Evolutionary conservation across 768 basidiomycete species (phyloP).

Genomic region (Amanita fuliginea): DNA sequence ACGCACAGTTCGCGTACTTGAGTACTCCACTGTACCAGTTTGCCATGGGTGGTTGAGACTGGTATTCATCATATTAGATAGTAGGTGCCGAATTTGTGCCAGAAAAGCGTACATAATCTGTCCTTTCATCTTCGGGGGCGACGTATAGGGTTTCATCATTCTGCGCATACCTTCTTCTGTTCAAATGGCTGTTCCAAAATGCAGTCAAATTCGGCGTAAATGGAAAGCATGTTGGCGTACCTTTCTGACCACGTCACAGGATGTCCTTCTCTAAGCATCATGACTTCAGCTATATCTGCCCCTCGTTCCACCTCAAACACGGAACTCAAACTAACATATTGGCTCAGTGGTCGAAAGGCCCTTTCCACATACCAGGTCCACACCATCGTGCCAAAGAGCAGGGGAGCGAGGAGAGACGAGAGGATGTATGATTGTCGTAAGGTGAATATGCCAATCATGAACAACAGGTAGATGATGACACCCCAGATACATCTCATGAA

Average conservation of each 20-base stretch:
- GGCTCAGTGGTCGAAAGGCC: slow-evolving; percentile 61
- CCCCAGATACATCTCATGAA: slow-evolving; percentile 90
- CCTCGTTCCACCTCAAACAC: slow-evolving; percentile 86
- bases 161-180: slow-evolving; percentile 78
- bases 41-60: slow-evolving; percentile 96
- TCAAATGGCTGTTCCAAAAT: slow-evolving; percentile 56
- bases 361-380: slow-evolving; percentile 76
- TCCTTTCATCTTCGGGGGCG: slow-evolving; percentile 87
- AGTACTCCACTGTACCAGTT: slow-evolving; percentile 91
- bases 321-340: slow-evolving; percentile 77
- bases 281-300: slow-evolving; percentile 73
- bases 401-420: slow-evolving; percentile 55
- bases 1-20: slow-evolving; percentile 39
- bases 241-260: slow-evolving; percentile 87
- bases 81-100: background rate
- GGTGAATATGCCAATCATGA: slow-evolving; percentile 96
- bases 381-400: slow-evolving; percentile 61
- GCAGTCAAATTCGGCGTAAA: background rate
- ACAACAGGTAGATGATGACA: slow-evolving; percentile 83
- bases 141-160: slow-evolving; percentile 94
- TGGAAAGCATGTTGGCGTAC: slow-evolving; percentile 24
- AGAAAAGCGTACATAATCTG: slow-evolving; percentile 59
- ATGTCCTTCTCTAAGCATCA: slow-evolving; percentile 67
- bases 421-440: slow-evolving; percentile 35
- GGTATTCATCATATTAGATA: slow-evolving; percentile 6